Evolutionary conservation across 208 protist species (phyloP).

Genomic region (Leishmania gerbilli): DNA sequence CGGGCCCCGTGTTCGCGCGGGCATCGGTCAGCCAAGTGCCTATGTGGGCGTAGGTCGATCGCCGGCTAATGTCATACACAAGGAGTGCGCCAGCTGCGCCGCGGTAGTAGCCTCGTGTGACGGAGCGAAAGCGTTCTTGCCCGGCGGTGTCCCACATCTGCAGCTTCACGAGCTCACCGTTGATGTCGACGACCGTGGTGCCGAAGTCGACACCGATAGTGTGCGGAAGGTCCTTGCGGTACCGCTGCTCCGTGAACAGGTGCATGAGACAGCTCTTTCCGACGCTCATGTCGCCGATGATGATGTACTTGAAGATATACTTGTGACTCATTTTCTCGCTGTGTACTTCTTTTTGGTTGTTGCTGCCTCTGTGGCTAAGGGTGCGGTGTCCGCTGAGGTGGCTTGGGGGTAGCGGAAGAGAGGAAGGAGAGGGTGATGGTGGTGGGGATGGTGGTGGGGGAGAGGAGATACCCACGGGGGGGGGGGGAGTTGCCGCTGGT

Average conservation of each 20-base stretch:
- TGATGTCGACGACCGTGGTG: constrained; percentile 95
- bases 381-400: not conserved
- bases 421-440: not conserved
- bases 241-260: constrained; percentile 98
- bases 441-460: not conserved
- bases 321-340: constrained; percentile 67
- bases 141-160: constrained; percentile 98
- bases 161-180: constrained; percentile 96
- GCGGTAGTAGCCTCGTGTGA: constrained; percentile 96
- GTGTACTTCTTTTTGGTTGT: not conserved
- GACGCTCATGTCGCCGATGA: constrained; percentile 97
- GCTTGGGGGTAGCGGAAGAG: not conserved
- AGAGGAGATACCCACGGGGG: not conserved
- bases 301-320: constrained; percentile 99
- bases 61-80: constrained; percentile 95
- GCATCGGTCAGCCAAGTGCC: constrained; percentile 96
- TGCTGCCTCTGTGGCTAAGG: not conserved
- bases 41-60: constrained; percentile 85
- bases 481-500: not conserved
- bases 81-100: constrained; percentile 95
- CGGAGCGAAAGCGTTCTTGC: constrained; percentile 90
- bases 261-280: constrained; percentile 98
- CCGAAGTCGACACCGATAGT: constrained; percentile 99
- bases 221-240: constrained; percentile 94
- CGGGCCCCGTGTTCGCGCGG: constrained; percentile 83